Base-by-base conservation (phyloP, 331 rosid genomes). In the Pyracantha coccinea region DNA sequence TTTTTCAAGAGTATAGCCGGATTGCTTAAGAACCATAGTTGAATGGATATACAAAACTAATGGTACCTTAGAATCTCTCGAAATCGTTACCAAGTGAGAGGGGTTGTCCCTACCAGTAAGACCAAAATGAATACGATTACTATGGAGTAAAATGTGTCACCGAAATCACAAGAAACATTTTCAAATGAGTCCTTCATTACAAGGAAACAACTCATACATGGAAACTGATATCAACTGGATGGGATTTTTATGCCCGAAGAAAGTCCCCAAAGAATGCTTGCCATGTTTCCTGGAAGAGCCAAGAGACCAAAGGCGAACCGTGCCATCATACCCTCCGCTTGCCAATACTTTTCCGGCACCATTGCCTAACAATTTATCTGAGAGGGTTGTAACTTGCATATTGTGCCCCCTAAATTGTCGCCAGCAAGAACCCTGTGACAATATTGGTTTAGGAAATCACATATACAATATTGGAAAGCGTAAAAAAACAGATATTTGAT, bases 311-410 rank as follows among this genome's bases (percentile, higher is more conserved):
- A 93, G 93, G 66, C 93, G 91, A 75, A 93, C 92, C 44, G 96
- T 91, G 74, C 93, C 88, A 69, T 93, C 97, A 80, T 89, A 92
- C 77, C 97, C 98, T 78, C 98, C 98, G 79, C 98, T 93, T 61
- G 97, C 98, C 85, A 93, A 80, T 41, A 93, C 72, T 83, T 86
- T 89, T 79, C 85, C 79, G 44, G 72, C 41, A 75, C 71, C 94
- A 25, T 89, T 89, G 69, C 93, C 98, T 79, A 91, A 80, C 78
- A 93, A 75, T 83, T 93, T 85, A 84, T 93, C 87, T 44, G 97
- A 89, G 2, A 91, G 80, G 24, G 91, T 75, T 76, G 91, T 80
- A 75, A 93, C 94, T 77, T 92, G 86, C 53, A 92, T 93, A 82
- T 21, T 85, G 85, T 93, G 98, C 80, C 96, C 97, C 83, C 88